Conservation (phyloP, 495 filamentous ascomycete genomes). For the Aspergillus leporis region DNA sequence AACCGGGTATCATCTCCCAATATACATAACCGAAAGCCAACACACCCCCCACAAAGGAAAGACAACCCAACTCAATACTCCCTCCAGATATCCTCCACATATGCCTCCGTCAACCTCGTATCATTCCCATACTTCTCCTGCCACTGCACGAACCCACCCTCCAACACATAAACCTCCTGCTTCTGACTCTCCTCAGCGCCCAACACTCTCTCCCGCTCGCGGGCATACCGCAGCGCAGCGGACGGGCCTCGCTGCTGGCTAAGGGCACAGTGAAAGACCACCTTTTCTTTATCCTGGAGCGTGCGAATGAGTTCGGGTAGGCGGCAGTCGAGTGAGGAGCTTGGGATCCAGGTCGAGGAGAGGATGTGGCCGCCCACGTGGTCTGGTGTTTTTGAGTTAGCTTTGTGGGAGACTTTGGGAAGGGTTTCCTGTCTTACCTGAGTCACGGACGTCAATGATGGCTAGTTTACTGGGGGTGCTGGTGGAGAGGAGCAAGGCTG, state of each 20-base stretch:
- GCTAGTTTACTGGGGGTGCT: slow-evolving; percentile 53
- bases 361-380: slow-evolving; percentile 90
- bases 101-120: slow-evolving; percentile 79
- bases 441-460: slow-evolving; percentile 87
- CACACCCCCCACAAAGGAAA: not conserved
- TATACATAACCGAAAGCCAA: not conserved
- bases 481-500: slow-evolving; percentile 43
- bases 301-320: slow-evolving; percentile 80
- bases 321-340: slow-evolving; percentile 65
- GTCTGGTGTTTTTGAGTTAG: slow-evolving; percentile 50
- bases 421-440: slow-evolving; percentile 49
- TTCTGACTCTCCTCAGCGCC: slow-evolving; percentile 40
- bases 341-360: slow-evolving; percentile 72
- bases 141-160: slow-evolving; percentile 88
- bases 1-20: slow-evolving; percentile 5
- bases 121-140: slow-evolving; percentile 83
- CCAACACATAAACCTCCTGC: slow-evolving; percentile 79
- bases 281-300: slow-evolving; percentile 73
- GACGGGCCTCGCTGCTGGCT: slow-evolving; percentile 74
- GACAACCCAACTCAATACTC: slow-evolving; percentile 43
- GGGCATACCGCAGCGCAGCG: slow-evolving; percentile 45
- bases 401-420: not conserved
- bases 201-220: slow-evolving; percentile 39
- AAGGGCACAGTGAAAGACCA: slow-evolving; percentile 95
- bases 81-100: slow-evolving; percentile 82